Evolutionary conservation across 345 rosid genomes (phyloP).

Genomic region (Linum trigynum): DNA sequence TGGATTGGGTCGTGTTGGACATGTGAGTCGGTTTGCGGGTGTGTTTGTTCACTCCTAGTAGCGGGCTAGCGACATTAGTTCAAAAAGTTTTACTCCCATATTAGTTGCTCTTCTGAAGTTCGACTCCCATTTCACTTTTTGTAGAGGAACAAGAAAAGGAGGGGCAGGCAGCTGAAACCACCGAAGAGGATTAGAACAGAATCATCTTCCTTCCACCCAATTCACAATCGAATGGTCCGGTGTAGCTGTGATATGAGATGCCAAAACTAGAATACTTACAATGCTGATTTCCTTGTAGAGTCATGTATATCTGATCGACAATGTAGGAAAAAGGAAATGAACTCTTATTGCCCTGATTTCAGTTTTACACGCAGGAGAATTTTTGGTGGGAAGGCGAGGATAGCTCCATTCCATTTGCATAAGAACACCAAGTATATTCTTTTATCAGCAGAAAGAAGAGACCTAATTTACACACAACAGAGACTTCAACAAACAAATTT

Average conservation of each 20-base stretch:
- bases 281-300: no score
- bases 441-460: not conserved
- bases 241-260: not conserved
- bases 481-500: slow-evolving; percentile 4
- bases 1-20: no score
- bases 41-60: not conserved
- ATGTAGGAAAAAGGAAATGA: no score
- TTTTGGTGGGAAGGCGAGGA: no score
- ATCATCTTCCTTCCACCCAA: no score
- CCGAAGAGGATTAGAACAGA: slow-evolving; percentile 21
- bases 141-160: slow-evolving; percentile 66
- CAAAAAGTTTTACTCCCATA: not conserved
- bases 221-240: no score
- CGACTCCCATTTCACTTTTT: not conserved
- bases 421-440: not conserved
- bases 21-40: no score
- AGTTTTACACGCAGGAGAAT: no score
- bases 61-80: not conserved
- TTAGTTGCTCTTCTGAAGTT: not conserved
- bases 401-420: not conserved
- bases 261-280: no score
- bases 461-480: slow-evolving; percentile 14
- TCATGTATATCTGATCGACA: not conserved
- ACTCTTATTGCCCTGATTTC: no score
- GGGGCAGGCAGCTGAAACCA: slow-evolving; percentile 36